Conservation (phyloP, 306 rosid genomes). For the Arachis stenosperma region DNA sequence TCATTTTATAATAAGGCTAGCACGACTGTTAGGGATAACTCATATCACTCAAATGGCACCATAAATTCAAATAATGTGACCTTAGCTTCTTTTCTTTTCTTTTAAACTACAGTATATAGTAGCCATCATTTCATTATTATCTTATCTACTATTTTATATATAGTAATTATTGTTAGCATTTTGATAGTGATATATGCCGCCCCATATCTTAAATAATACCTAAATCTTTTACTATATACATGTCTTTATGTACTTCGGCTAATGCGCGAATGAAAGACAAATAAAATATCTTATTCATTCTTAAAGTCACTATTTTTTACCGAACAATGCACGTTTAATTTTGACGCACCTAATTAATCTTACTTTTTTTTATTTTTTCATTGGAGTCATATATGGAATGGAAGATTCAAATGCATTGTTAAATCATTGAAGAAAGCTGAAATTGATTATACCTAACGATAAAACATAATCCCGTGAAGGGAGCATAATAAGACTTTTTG, state of each 20-base stretch:
- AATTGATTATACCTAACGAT: constrained; percentile 27
- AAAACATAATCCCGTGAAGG: constrained; percentile 37
- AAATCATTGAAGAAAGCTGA: constrained; percentile 32
- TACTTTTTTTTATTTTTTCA: constrained; percentile 13
- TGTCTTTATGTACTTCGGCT: too few relatives aligned
- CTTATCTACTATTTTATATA: background rate
- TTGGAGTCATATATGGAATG: constrained; percentile 14
- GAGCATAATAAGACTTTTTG: constrained; percentile 28
- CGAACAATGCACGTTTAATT: constrained; percentile 11
- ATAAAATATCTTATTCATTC: background rate
- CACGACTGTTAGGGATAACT: background rate
- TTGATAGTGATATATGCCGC: constrained; percentile 18
- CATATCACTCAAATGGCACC: background rate
- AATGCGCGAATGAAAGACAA: background rate
- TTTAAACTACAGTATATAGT: background rate
- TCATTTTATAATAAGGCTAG: background rate
- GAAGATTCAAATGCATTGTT: constrained; percentile 47
- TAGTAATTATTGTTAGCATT: background rate
- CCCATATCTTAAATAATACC: constrained; percentile 7
- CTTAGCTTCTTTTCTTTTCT: background rate
- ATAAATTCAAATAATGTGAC: background rate
- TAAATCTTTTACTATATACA: background rate
- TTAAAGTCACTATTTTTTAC: constrained; percentile 12
- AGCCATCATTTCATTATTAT: constrained; percentile 10
- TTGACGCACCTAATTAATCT: constrained; percentile 27